Evolutionary conservation across 495 filamentous ascomycete genomes (phyloP).

Genomic region (Glutinoglossum americanum): DNA sequence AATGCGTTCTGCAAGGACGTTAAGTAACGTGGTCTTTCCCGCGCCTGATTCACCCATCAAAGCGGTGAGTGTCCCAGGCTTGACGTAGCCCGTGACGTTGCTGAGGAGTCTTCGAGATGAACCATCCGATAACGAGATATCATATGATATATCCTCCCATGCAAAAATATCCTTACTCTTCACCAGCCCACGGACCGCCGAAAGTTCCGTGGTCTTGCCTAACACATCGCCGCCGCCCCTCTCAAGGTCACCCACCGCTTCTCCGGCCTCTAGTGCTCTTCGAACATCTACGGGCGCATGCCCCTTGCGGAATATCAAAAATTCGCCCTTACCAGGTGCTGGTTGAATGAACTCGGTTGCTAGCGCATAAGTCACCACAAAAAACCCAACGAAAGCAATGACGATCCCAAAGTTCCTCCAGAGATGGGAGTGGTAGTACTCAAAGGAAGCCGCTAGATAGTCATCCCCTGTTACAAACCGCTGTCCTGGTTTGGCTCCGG

Average conservation of each 20-base stretch:
- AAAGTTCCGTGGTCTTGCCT: not conserved
- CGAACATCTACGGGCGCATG: slow-evolving; percentile 23
- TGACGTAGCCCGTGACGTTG: slow-evolving; percentile 54
- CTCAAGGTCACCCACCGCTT: not conserved
- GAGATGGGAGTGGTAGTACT: slow-evolving; percentile 31
- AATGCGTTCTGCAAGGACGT: slow-evolving; percentile 55
- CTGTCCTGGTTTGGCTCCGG: slow-evolving; percentile 29
- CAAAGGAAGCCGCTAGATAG: slow-evolving; percentile 31
- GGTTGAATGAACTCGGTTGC: slow-evolving; percentile 36
- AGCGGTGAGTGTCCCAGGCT: slow-evolving; percentile 58
- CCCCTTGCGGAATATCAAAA: slow-evolving; percentile 46
- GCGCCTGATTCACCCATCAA: slow-evolving; percentile 50
- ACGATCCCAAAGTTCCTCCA: slow-evolving; percentile 44
- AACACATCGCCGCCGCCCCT: not conserved
- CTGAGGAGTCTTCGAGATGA: slow-evolving; percentile 40
- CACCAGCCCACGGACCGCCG: slow-evolving; percentile 1
- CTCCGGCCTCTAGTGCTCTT: not conserved
- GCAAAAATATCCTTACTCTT: slow-evolving; percentile 29
- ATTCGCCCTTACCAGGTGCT: slow-evolving; percentile 48
- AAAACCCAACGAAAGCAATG: slow-evolving; percentile 32
- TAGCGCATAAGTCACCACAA: slow-evolving; percentile 37
- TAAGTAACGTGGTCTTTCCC: slow-evolving; percentile 65
- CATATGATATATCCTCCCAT: slow-evolving; percentile 34
- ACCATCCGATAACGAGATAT: slow-evolving; percentile 51
- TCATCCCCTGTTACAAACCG: slow-evolving; percentile 27